Percentiles rank a stretch among this genome's conserved stretches.
phyloP scores from a whole-genome alignment of 2,329 filamentous ascomycete species.

The Ophidiomyces ophidiicola region DNA sequence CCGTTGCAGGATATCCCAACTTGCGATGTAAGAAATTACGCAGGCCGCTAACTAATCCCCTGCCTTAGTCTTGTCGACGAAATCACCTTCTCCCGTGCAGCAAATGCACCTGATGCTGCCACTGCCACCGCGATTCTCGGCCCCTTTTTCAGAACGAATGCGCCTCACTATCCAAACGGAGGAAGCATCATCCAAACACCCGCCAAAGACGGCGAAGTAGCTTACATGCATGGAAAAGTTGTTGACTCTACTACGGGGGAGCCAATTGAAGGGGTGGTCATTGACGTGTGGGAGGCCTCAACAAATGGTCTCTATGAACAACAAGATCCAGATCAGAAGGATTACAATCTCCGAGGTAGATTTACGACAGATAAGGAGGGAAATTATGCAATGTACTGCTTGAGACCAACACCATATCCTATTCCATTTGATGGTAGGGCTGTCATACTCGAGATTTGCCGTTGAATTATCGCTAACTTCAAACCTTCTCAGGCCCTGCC shows the following conservation, averaged over 20 bases:
- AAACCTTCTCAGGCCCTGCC: slow-evolving; percentile 45
- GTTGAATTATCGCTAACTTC: slow-evolving; percentile 1
- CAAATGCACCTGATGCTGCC: slow-evolving; percentile 41
- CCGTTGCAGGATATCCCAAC: slow-evolving; percentile 18
- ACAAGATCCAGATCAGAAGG: slow-evolving; percentile 57
- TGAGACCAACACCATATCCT: slow-evolving; percentile 48
- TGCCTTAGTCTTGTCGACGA: slow-evolving; percentile 55
- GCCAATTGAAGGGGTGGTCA: slow-evolving; percentile 51
- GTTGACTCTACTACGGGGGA: slow-evolving; percentile 48
- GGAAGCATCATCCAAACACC: slow-evolving; percentile 48
- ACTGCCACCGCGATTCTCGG: slow-evolving; percentile 72
- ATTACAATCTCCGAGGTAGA: slow-evolving; percentile 62
- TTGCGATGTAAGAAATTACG: not conserved
- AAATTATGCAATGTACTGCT: slow-evolving; percentile 49
- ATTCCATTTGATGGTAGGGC: slow-evolving; percentile 41
- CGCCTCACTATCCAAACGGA: slow-evolving; percentile 58
- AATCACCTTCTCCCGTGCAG: slow-evolving; percentile 57
- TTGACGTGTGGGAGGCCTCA: slow-evolving; percentile 71
- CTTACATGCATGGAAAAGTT: slow-evolving; percentile 54
- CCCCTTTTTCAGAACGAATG: slow-evolving; percentile 68
- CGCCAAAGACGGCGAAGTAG: slow-evolving; percentile 41
- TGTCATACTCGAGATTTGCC: too few relatives aligned
- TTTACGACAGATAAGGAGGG: slow-evolving; percentile 57
- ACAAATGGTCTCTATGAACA: slow-evolving; percentile 59
- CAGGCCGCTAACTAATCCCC: slow-evolving; percentile 1